phyloP scores from a whole-genome alignment of 345 rosid genomes.

The Theobroma cacao region DNA sequence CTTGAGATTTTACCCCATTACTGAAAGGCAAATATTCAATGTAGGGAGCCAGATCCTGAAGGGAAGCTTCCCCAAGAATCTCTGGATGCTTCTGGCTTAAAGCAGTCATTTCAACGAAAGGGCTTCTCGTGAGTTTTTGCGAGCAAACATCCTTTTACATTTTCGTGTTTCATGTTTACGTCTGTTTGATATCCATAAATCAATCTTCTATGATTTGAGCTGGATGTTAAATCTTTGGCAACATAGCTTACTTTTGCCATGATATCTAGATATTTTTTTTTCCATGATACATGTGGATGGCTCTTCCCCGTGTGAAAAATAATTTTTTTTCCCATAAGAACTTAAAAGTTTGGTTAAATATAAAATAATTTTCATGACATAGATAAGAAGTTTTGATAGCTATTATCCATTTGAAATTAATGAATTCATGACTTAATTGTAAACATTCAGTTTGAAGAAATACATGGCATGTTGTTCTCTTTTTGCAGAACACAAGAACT shows the following conservation, averaged over 20 bases:
- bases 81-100: constrained; percentile 64
- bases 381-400: background rate
- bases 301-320: background rate
- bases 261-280: background rate
- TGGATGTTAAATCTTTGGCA: background rate
- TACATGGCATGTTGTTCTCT: background rate
- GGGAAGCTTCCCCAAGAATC: constrained; percentile 80
- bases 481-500: constrained; percentile 66
- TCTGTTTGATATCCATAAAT: background rate
- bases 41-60: constrained; percentile 78
- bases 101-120: constrained; percentile 72
- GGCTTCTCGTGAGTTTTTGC: constrained; percentile 78
- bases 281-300: background rate
- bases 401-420: background rate
- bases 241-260: background rate
- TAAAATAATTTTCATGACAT: background rate
- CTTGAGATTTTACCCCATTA: background rate
- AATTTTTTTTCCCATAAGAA: background rate
- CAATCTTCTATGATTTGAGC: background rate
- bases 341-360: background rate
- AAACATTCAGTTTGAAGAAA: background rate
- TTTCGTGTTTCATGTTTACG: background rate
- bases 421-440: background rate
- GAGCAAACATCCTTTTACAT: background rate
- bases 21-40: constrained; percentile 5